Evolutionary conservation across 768 basidiomycete species (phyloP), one percentile per base, ranked within the genome.

Genomic region (Harrya chromipes): DNA sequence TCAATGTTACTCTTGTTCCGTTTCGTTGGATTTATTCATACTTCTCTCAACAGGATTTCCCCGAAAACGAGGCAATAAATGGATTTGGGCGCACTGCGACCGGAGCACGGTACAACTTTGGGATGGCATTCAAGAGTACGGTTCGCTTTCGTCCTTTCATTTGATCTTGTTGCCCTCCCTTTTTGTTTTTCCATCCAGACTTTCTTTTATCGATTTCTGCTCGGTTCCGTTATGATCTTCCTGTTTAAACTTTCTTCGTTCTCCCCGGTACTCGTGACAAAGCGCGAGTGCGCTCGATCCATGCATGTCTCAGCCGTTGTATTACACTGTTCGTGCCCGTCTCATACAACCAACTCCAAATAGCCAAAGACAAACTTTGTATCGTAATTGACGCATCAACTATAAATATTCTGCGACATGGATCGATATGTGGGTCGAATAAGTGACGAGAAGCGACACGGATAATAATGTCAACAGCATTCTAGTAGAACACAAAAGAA

Each of bases 351-450:
- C 13, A 33, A 33, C 14, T 33, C 33, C 33, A 33, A 33, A 33
- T 33, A 65, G 43, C 58, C 47, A 53, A 51, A 55, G 43, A 51
- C 47, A 46, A 36, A 24, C 17, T 43, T 17, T 68, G 64, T 66
- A 66, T 53, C 63, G 63, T 67, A 69, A 58, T 52, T 55, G 66
- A 66, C 57, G 48, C 45, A 60, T 66, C 61, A 66, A 66, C 64
- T 66, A 66, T 66, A 61, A 64, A 64, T 62, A 62, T 54, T 53
- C 56, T 49, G 49, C 53, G 47, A 40, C 26, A 20, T 40, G 45
- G 11, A n/a, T n/a, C n/a, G n/a, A 46, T 9, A 27, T 7, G 31
- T 33, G 17, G 33, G 20, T 33, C 21, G 26, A 49, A 21, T 16
- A 21, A 31, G 23, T 23, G 37, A 29, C 13, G 8, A 36, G 14